phyloP scores from a whole-genome alignment of 73 alveolate genomes.

The Paramecium bursaria region DNA sequence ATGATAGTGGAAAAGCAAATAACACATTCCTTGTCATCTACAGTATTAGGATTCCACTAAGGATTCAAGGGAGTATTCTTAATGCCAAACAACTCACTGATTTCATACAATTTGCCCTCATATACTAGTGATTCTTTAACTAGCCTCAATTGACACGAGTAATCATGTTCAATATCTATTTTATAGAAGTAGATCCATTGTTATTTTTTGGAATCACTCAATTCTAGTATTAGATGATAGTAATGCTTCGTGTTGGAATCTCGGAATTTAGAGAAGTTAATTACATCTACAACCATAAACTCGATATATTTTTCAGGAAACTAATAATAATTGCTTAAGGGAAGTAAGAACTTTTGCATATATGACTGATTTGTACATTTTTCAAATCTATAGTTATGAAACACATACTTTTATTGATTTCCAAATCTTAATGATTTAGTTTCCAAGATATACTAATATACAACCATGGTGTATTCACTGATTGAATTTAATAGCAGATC shows the following conservation, averaged over 20 bases:
- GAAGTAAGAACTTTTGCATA: neutral
- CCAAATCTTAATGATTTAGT: neutral
- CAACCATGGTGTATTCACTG: neutral
- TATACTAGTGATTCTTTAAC: neutral
- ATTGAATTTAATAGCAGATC: neutral
- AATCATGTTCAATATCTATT: neutral
- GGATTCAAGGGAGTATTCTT: conserved; percentile 40
- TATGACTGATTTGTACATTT: neutral
- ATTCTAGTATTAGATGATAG: conserved; percentile 13
- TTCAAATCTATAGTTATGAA: conserved; percentile 8
- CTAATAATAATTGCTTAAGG: neutral
- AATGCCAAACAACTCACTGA: conserved; percentile 25
- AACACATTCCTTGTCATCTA: conserved; percentile 79
- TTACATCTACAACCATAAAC: conserved; percentile 38
- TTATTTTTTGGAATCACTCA: too few relatives aligned
- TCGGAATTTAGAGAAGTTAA: neutral
- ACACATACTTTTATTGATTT: neutral
- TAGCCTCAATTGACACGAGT: neutral
- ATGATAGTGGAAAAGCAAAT: conserved; percentile 80
- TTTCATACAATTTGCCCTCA: neutral
- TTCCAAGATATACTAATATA: conserved; percentile 20
- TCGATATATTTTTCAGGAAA: conserved; percentile 20
- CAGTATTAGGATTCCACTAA: conserved; percentile 38
- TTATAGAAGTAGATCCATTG: conserved; percentile 37
- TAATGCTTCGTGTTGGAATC: too few relatives aligned